Evolutionary conservation across 164 flowering plant genomes (phyloP).

Genomic region (Saururus chinensis): DNA sequence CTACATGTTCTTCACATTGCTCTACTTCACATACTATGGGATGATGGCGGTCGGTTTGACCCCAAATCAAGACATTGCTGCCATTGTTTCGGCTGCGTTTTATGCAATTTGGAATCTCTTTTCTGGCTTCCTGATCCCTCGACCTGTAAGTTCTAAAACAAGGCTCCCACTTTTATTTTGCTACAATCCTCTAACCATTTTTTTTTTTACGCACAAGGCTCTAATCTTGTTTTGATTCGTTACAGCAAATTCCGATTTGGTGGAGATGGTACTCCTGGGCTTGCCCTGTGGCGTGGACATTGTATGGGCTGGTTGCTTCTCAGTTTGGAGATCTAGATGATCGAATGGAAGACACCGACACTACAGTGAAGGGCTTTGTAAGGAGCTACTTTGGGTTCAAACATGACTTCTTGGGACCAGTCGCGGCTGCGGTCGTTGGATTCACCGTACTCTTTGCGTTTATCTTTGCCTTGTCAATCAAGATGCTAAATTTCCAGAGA

Average conservation of each 20-base stretch:
- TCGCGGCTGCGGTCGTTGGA: slow-evolving; percentile 23
- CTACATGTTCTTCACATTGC: slow-evolving; percentile 53
- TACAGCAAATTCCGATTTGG: slow-evolving; percentile 29
- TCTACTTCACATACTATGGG: slow-evolving; percentile 57
- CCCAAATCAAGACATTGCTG: slow-evolving; percentile 48
- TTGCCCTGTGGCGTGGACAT: slow-evolving; percentile 46
- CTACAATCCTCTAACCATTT: not conserved
- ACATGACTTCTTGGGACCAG: slow-evolving; percentile 32
- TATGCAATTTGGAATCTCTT: slow-evolving; percentile 55
- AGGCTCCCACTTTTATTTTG: not conserved
- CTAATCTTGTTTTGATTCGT: not conserved
- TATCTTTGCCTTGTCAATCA: slow-evolving; percentile 36
- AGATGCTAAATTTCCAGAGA: slow-evolving; percentile 46
- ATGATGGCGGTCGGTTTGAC: slow-evolving; percentile 68
- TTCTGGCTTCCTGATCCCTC: slow-evolving; percentile 50
- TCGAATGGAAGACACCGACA: not conserved
- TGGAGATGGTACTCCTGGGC: slow-evolving; percentile 59
- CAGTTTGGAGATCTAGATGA: slow-evolving; percentile 31
- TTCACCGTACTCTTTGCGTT: slow-evolving; percentile 32
- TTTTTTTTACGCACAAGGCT: not conserved
- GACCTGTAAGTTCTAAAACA: slow-evolving; percentile 29
- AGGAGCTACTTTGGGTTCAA: slow-evolving; percentile 26
- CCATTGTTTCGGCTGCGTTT: slow-evolving; percentile 40
- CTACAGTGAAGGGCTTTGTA: not conserved
- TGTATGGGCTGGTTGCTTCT: slow-evolving; percentile 33